phyloP scores from a whole-genome alignment of 441 rosid species.

The Cnidoscolus chayamansa region DNA sequence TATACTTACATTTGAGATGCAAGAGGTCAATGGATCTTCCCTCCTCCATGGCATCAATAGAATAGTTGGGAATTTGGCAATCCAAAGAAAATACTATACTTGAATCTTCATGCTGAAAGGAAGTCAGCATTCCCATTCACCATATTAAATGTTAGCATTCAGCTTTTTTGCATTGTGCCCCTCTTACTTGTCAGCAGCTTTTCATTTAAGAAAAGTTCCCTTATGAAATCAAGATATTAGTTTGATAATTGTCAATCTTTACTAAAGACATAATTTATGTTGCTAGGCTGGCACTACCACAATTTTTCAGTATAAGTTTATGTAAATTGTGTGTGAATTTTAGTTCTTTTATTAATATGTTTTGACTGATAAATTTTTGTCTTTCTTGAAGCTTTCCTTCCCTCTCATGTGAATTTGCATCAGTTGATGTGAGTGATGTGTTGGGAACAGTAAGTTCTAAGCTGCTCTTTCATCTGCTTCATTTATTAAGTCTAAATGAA shows the following conservation, averaged over 20 bases:
- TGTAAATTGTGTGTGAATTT: background rate
- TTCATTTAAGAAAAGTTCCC: background rate
- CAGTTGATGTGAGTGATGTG: constrained; percentile 90
- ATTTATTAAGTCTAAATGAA: background rate
- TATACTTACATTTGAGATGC: background rate
- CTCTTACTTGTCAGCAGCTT: background rate
- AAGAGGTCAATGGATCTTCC: background rate
- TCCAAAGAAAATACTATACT: background rate
- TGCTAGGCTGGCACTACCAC: background rate
- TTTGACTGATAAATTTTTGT: constrained; percentile 21
- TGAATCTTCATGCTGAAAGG: background rate
- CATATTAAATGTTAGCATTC: background rate
- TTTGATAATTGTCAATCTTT: background rate
- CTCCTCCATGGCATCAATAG: background rate
- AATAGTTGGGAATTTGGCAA: background rate
- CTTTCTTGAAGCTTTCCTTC: constrained; percentile 78
- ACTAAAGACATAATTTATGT: background rate
- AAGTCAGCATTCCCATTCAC: background rate
- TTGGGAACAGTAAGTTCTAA: constrained; percentile 91
- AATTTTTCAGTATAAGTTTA: background rate
- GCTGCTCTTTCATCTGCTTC: constrained; percentile 17
- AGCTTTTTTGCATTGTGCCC: background rate
- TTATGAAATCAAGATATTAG: background rate
- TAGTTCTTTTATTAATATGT: background rate
- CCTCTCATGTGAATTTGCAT: constrained; percentile 97